Evolutionary conservation across 129 eudicot genomes (phyloP).

Genomic region (Kitagawia praeruptora): DNA sequence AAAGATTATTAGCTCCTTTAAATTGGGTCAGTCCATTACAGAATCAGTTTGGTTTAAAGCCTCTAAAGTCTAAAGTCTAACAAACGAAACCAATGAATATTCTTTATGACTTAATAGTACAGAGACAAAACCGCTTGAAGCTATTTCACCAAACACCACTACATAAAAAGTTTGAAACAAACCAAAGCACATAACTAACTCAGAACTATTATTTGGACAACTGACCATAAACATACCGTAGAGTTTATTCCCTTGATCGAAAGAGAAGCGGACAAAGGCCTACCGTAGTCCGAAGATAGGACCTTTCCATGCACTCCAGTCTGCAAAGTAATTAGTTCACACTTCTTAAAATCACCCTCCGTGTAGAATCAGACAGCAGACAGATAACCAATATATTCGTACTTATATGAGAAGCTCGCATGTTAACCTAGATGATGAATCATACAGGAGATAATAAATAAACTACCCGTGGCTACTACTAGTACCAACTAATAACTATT

Average conservation of each 20-base stretch:
- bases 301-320: slow-evolving; percentile 85
- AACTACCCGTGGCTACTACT: background rate
- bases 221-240: slow-evolving; percentile 39
- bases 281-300: slow-evolving; percentile 66
- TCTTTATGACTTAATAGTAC: background rate
- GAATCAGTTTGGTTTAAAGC: background rate
- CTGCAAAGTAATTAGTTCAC: slow-evolving; percentile 23
- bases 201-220: background rate
- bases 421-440: background rate
- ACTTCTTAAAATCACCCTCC: background rate
- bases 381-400: background rate
- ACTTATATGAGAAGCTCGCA: background rate
- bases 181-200: background rate
- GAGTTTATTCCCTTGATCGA: slow-evolving; percentile 65
- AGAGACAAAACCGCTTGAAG: background rate
- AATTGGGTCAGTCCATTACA: too few species aligned
- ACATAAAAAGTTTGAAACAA: background rate
- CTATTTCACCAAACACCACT: background rate
- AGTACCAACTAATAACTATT: background rate
- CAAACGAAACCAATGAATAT: background rate
- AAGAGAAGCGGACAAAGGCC: slow-evolving; percentile 76
- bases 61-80: background rate
- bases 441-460: background rate
- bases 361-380: background rate
- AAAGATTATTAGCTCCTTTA: too few species aligned